Conservation (phyloP, 2,329 filamentous ascomycete species). For the Scedosporium minutisporum region DNA sequence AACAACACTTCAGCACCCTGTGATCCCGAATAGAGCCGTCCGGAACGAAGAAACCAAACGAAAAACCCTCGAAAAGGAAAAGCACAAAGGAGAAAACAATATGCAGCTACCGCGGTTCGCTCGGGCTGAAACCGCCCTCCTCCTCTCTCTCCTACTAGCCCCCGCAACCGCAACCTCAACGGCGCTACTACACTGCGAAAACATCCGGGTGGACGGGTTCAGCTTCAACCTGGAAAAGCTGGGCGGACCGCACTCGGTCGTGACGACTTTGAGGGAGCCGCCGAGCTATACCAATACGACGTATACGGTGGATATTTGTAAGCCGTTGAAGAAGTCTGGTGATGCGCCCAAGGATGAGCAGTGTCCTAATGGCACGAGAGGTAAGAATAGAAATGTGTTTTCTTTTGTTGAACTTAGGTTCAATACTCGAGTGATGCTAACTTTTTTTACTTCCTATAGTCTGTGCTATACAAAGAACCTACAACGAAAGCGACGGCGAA, state of each 20-base stretch:
- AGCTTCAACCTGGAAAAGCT: conserved; percentile 57
- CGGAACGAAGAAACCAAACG: background rate
- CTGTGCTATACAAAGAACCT: conserved; percentile 60
- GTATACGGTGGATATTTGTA: conserved; percentile 73
- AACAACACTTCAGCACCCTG: background rate
- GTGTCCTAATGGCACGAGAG: conserved; percentile 61
- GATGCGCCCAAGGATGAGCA: conserved; percentile 44
- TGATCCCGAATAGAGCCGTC: too few relatives aligned
- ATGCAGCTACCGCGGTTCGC: background rate
- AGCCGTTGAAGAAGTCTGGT: conserved; percentile 51
- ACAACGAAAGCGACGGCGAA: conserved; percentile 36
- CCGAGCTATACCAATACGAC: conserved; percentile 60
- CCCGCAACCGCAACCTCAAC: conserved; percentile 25
- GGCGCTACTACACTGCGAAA: conserved; percentile 51
- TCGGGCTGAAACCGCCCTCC: background rate
- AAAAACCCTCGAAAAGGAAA: background rate
- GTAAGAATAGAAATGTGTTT: conserved; percentile 26
- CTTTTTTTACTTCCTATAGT: conserved; percentile 35
- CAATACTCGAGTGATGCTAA: background rate
- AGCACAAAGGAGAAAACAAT: background rate
- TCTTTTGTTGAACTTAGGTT: background rate
- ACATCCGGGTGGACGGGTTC: conserved; percentile 47
- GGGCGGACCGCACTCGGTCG: conserved; percentile 58
- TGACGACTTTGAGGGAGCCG: conserved; percentile 45
- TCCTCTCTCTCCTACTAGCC: conserved; percentile 16